These are phyloP conservation scores for Heliosperma pusillum DNA, from an alignment of 148 eudicot genomes.

Conservation along the genomic window DNA sequence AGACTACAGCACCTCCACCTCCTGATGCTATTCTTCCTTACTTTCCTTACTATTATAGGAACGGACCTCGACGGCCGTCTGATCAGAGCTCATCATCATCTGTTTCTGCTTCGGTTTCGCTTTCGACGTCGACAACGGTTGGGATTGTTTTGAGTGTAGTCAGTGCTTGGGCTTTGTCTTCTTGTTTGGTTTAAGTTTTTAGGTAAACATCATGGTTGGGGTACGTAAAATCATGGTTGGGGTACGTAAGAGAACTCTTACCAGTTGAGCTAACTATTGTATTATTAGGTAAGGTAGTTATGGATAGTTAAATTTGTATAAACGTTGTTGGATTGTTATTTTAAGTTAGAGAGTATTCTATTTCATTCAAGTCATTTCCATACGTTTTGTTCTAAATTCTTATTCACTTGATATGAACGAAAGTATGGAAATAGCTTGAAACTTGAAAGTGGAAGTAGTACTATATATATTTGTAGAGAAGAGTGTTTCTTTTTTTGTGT, in stretches of 20 bases:
- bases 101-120: background rate
- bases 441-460: too few species aligned
- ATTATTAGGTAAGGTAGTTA: background rate
- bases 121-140: background rate
- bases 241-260: too few species aligned
- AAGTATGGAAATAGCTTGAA: too few species aligned
- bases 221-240: too few species aligned
- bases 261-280: too few species aligned
- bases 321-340: background rate
- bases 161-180: background rate
- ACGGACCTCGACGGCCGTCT: background rate
- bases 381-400: too few species aligned
- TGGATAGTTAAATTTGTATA: background rate
- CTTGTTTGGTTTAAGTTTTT: background rate
- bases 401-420: too few species aligned
- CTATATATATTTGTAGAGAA: too few species aligned
- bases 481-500: too few species aligned
- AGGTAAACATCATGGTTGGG: too few species aligned
- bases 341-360: too few species aligned
- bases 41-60: conserved; percentile 27
- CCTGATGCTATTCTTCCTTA: conserved; percentile 29
- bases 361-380: too few species aligned
- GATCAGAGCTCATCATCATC: conserved; percentile 9
- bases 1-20: conserved; percentile 15
- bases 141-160: background rate